phyloP scores from a whole-genome alignment of 73 alveolate species.

The Durusdinium trenchii region DNA sequence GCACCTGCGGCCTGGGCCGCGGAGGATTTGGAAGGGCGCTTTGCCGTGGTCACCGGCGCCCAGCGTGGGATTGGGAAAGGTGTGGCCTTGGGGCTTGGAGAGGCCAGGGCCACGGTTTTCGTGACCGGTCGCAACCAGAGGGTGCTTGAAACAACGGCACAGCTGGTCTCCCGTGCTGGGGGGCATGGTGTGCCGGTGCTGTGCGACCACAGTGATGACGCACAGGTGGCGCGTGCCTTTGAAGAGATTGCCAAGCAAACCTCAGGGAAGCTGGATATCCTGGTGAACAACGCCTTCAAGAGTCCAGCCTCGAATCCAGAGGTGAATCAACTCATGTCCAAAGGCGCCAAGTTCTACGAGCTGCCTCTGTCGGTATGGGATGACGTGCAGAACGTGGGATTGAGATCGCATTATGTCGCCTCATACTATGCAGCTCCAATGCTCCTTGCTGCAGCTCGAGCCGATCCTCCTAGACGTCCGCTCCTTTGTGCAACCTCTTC shows the following conservation, averaged over 20 bases:
- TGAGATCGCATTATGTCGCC: slow-evolving; percentile 86
- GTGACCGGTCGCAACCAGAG: slow-evolving; percentile 27
- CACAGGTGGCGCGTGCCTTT: slow-evolving; percentile 75
- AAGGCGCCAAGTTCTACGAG: slow-evolving; percentile 85
- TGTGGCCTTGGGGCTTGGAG: slow-evolving; percentile 80
- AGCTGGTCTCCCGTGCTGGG: slow-evolving; percentile 60
- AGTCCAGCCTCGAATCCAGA: slow-evolving; percentile 36
- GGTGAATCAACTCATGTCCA: slow-evolving; percentile 14
- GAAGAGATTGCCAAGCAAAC: slow-evolving; percentile 61
- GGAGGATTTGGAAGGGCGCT: slow-evolving; percentile 53
- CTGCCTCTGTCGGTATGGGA: slow-evolving; percentile 95
- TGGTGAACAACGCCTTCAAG: slow-evolving; percentile 94
- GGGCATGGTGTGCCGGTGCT: slow-evolving; percentile 73
- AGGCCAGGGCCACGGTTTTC: slow-evolving; percentile 45
- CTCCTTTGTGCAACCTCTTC: slow-evolving; percentile 72
- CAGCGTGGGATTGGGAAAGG: slow-evolving; percentile 73
- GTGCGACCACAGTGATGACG: slow-evolving; percentile 59
- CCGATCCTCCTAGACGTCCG: slow-evolving; percentile 32
- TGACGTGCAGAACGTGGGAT: slow-evolving; percentile 73
- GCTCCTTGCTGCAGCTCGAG: slow-evolving; percentile 59
- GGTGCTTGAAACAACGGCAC: slow-evolving; percentile 4
- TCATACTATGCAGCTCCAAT: slow-evolving; percentile 83
- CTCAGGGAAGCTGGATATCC: slow-evolving; percentile 50
- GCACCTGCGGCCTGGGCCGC: too few relatives aligned
- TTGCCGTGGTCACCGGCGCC: slow-evolving; percentile 85